Evolutionary conservation across 1,284 basidiomycete species (phyloP), one percentile per base, ranked within the genome.

Genomic region (Puccinia hordei): DNA sequence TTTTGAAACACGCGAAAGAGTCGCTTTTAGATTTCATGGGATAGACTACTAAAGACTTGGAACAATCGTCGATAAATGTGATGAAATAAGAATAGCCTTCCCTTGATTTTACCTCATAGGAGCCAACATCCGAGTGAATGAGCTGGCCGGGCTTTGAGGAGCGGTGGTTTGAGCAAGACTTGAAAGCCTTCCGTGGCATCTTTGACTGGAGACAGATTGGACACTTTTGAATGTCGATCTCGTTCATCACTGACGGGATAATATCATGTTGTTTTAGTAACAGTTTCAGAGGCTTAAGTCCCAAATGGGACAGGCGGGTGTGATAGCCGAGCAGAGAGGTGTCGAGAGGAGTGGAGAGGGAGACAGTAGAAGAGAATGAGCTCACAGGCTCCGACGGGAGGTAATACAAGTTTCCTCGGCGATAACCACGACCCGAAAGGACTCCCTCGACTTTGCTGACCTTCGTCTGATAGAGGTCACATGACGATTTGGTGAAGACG

Each of bases 1-100:
- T 49, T 72, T 84, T 83, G 81, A 88, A 86, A 9, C 86, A 81
- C 4, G 41, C 8, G n/a, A 75, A 75, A 13, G 57, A 6, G 0
- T 75, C 44, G 0, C 17, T 30, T 59, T 74, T 74, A 8, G 27
- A 74, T 74, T 74, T 74, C 72, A 74, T 59, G 0, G 72, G 33
- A 19, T 30, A 72, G n/a, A 72, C 24, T 1, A 41, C 9, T 4
- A 72, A 17, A 19, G 24, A 38, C 10, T 73, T 73, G 22, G 72
- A 73, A n/a, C n/a, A 35, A 24, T 73, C 72, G 57, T 73, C n/a
- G 30, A 73, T 41, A 38, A 73, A 73, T 8, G 38, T 41, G 38
- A 41, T 41, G 38, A 41, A 41, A 12, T 41, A 41, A 6, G 38
- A 41, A 12, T 41, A 41, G 38, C 38, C 38, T 12, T 41, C 38